These are phyloP conservation scores for Staphylotrichum longicolle DNA, from an alignment of 495 filamentous ascomycete genomes.

Conservation along the genomic window DNA sequence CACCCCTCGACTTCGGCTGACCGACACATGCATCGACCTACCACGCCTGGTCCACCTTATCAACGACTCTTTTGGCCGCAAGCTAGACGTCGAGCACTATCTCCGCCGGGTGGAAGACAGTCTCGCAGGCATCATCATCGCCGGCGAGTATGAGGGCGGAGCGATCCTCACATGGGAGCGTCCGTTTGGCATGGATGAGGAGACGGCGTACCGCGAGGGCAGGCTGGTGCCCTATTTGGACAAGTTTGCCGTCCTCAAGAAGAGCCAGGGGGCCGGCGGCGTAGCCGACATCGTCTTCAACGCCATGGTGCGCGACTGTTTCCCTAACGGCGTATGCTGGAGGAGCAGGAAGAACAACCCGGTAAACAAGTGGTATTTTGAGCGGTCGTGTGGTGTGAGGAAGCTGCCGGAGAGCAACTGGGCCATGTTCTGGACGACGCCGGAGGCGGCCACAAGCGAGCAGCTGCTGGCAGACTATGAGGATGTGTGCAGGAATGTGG, in stretches of 20 bases:
- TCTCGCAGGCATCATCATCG: slow-evolving; percentile 87
- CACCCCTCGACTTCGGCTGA: slow-evolving; percentile 57
- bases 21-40: slow-evolving; percentile 78
- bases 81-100: slow-evolving; percentile 80
- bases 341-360: slow-evolving; percentile 76
- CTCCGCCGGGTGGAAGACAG: slow-evolving; percentile 70
- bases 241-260: slow-evolving; percentile 92
- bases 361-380: slow-evolving; percentile 96
- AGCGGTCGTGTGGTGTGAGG: slow-evolving; percentile 76
- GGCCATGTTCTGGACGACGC: slow-evolving; percentile 98
- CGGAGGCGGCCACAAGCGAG: slow-evolving; percentile 49
- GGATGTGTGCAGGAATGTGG: slow-evolving; percentile 71
- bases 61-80: slow-evolving; percentile 87
- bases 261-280: slow-evolving; percentile 83
- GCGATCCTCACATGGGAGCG: slow-evolving; percentile 94
- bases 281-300: slow-evolving; percentile 96
- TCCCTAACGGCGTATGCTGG: slow-evolving; percentile 79
- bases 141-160: slow-evolving; percentile 94
- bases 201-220: slow-evolving; percentile 50
- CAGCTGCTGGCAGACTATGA: slow-evolving; percentile 75
- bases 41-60: slow-evolving; percentile 80
- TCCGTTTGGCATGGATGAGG: slow-evolving; percentile 57
- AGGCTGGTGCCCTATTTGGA: slow-evolving; percentile 89
- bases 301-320: slow-evolving; percentile 85
- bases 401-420: slow-evolving; percentile 76